phyloP scores from a whole-genome alignment of 352 stramenopile genomes.

The Phytopythium mirpurense region DNA sequence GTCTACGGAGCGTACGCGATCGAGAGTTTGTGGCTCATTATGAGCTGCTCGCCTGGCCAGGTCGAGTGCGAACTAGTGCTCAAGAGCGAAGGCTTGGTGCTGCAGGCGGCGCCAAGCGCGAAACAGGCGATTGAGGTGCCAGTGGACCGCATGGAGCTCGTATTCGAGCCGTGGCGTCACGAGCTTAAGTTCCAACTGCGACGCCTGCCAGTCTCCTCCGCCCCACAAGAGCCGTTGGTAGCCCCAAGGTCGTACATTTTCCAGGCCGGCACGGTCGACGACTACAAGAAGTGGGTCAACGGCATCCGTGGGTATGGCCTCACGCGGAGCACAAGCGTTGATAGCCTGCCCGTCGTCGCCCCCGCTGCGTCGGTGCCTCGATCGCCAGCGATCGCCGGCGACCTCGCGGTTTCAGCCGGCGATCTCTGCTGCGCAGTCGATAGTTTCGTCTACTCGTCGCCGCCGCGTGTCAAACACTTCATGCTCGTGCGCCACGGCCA shows the following conservation, averaged over 20 bases:
- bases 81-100: conserved; percentile 23
- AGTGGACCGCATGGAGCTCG: conserved; percentile 31
- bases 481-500: conserved; percentile 77
- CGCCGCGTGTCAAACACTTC: conserved; percentile 63
- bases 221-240: not conserved
- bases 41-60: conserved; percentile 11
- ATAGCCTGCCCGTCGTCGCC: not conserved
- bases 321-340: conserved; percentile 3
- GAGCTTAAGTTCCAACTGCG: conserved; percentile 38
- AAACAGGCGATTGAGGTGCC: conserved; percentile 29
- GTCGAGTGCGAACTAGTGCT: conserved; percentile 40
- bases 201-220: conserved; percentile 7
- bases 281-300: conserved; percentile 33
- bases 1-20: no score
- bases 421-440: conserved; percentile 11
- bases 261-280: conserved; percentile 17
- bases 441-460: conserved; percentile 45
- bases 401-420: not conserved
- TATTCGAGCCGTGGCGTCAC: conserved; percentile 22
- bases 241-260: conserved; percentile 28
- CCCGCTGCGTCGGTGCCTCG: not conserved
- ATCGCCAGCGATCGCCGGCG: not conserved
- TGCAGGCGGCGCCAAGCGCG: conserved; percentile 37
- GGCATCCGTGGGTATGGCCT: conserved; percentile 18
- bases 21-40: no score